These are phyloP conservation scores for Fraxinus americana DNA, from an alignment of 257 asterid species.

Conservation along the genomic window DNA sequence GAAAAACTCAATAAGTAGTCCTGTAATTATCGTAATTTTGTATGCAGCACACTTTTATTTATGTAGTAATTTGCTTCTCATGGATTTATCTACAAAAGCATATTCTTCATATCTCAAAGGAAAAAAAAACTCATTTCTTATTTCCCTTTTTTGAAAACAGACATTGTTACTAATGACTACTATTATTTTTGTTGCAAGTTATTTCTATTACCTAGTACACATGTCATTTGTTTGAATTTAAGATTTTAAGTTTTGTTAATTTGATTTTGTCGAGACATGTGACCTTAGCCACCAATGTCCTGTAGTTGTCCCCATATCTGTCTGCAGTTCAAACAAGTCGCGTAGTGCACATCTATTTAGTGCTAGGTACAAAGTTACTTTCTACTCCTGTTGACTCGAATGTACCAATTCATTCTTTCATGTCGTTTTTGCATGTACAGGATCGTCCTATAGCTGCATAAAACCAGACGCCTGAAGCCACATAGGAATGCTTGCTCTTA, in stretches of 20 bases:
- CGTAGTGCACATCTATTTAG: background rate
- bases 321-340: background rate
- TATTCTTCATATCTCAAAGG: background rate
- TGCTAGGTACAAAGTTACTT: background rate
- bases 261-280: background rate
- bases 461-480: slow-evolving; percentile 18
- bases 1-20: background rate
- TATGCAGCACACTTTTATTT: background rate
- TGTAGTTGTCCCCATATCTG: background rate
- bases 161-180: background rate
- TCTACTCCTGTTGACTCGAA: background rate
- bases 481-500: slow-evolving; percentile 22
- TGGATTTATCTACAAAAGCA: background rate
- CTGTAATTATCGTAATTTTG: background rate
- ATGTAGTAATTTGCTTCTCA: background rate
- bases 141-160: background rate
- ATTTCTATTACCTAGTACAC: background rate
- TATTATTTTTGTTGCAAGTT: background rate
- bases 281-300: slow-evolving; percentile 1
- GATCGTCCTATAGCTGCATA: slow-evolving; percentile 44
- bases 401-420: slow-evolving; percentile 4
- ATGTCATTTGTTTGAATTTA: background rate
- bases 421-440: slow-evolving; percentile 25
- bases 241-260: background rate
- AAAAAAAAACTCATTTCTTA: background rate